A percentile compares a stretch with the other conserved stretches of the same genome.
Evolutionary conservation across 2,329 filamentous ascomycete genomes (phyloP).

Genomic region (Diaporthe amygdali): DNA sequence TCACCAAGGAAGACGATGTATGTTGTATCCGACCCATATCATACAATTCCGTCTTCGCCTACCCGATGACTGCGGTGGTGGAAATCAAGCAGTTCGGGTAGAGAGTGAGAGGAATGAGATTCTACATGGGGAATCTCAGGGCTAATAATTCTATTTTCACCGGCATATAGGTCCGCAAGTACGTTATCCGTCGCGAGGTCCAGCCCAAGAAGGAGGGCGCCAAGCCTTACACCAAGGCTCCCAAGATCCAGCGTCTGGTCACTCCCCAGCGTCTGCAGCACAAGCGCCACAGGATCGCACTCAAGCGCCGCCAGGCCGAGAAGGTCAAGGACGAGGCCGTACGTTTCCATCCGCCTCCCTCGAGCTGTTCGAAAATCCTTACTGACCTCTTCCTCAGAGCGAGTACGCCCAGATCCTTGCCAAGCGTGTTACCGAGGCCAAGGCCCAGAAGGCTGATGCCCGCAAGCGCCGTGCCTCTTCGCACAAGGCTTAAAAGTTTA

Average conservation of each 20-base stretch:
- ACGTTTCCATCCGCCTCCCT: conserved; percentile 50
- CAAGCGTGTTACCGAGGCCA: conserved; percentile 97
- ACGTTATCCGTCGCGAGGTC: conserved; percentile 98
- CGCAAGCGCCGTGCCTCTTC: conserved; percentile 98
- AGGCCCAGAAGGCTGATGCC: conserved; percentile 89
- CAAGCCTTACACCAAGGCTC: conserved; percentile 99
- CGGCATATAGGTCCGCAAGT: conserved; percentile 86
- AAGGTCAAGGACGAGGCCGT: conserved; percentile 99
- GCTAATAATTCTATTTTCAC: conserved; percentile 46
- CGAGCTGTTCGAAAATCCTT: conserved; percentile 31
- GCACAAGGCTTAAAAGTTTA: conserved; percentile 72
- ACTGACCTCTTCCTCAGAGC: conserved; percentile 65
- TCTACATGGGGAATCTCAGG: conserved; percentile 27
- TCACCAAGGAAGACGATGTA: conserved; percentile 99
- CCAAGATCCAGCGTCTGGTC: conserved; percentile 99
- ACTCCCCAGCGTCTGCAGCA: conserved; percentile 99
- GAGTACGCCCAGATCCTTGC: conserved; percentile 96
- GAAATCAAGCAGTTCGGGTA: conserved; percentile 53
- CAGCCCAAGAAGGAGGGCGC: conserved; percentile 97
- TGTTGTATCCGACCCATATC: conserved; percentile 57
- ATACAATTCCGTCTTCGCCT: conserved; percentile 72
- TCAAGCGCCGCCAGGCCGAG: conserved; percentile 98
- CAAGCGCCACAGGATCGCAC: conserved; percentile 97
- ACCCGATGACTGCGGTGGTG: conserved; percentile 57
- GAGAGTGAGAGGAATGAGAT: conserved; percentile 58